Evolutionary conservation across 2,329 filamentous ascomycete genomes (phyloP).

Genomic region (Akanthomyces muscarius): DNA sequence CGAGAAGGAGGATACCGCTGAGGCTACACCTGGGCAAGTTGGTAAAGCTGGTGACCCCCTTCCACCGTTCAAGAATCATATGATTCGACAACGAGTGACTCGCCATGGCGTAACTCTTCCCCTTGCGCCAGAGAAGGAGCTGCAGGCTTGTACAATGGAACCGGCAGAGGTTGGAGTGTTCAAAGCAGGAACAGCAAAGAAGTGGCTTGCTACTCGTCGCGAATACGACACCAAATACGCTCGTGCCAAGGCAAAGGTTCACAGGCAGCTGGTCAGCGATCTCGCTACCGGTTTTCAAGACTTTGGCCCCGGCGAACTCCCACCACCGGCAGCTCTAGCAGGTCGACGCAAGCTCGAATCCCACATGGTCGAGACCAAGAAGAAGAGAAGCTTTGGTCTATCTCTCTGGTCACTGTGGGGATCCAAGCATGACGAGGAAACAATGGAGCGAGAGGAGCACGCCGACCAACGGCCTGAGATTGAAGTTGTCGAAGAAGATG

Average conservation of each 20-base stretch:
- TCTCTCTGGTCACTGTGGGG: slow-evolving; percentile 85
- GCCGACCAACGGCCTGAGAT: slow-evolving; percentile 37
- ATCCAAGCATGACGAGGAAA: slow-evolving; percentile 79
- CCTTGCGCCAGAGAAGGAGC: slow-evolving; percentile 59
- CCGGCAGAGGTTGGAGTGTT: slow-evolving; percentile 68
- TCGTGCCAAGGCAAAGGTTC: slow-evolving; percentile 64
- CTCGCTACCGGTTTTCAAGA: slow-evolving; percentile 67
- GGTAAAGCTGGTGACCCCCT: slow-evolving; percentile 85
- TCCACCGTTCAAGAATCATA: slow-evolving; percentile 74
- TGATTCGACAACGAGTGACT: slow-evolving; percentile 87
- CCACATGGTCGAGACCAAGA: slow-evolving; percentile 48
- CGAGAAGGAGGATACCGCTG: slow-evolving; percentile 14
- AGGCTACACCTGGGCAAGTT: slow-evolving; percentile 41
- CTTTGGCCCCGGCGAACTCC: slow-evolving; percentile 67
- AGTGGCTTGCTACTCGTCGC: slow-evolving; percentile 74
- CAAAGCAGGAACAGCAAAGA: slow-evolving; percentile 73
- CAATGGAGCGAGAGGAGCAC: slow-evolving; percentile 57
- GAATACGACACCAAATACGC: slow-evolving; percentile 72
- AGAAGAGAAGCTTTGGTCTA: slow-evolving; percentile 68
- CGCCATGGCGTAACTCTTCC: slow-evolving; percentile 70
- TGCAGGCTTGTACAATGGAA: slow-evolving; percentile 62
- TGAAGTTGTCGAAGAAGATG: slow-evolving; percentile 33
- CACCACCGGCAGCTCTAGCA: slow-evolving; percentile 79
- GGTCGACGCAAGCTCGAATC: slow-evolving; percentile 54
- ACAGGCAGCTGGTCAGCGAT: slow-evolving; percentile 69